Evolutionary conservation across 768 basidiomycete genomes (phyloP), one percentile per base, ranked within the genome.

Genomic region (Boletus tylopilopsis): DNA sequence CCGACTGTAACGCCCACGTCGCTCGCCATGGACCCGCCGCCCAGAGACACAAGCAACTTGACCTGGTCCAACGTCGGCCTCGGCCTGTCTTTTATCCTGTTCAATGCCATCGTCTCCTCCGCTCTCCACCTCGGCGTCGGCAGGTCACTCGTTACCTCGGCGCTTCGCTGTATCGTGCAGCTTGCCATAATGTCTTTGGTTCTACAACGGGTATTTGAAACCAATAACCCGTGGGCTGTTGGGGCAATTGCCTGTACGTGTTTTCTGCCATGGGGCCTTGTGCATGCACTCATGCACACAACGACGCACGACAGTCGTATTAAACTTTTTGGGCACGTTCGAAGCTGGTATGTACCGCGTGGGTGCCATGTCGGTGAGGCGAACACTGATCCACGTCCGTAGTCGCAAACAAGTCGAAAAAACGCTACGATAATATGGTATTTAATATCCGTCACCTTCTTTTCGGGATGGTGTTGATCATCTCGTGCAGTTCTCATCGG

Each of bases 381-480:
- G 6, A 6, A 16, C 27, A 33, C 15, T 52, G 35, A 49, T 13
- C 19, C n/a, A 22, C 22, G 6, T 25, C 16, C 19, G 24, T 45
- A 88, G 88, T 90, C 12, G 75, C 85, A 36, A 90, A 92, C 71
- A 92, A 90, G 64, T 80, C 86, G 5, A 82, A 84, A 58, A 77
- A 81, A 49, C 73, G 91, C 19, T 89, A 83, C 61, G 60, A 75
- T 18, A 68, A 86, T 49, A 94, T 94, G 88, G 90, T 86, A 58
- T 34, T 53, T 56, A 15, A 25, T n/a, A 27, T 36, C 10, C 30
- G 13, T 22, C 18, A 6, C 7, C n/a, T 18, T 11, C 4, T 32
- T 12, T 19, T 35, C 39, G n/a, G 5, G 19, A 10, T 34, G 38
- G 9, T n/a, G 34, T 22, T 68, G 37, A 68, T 11, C 13, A 7